Evolutionary conservation across 768 basidiomycete genomes (phyloP).

Genomic region (Suillus subaureus): DNA sequence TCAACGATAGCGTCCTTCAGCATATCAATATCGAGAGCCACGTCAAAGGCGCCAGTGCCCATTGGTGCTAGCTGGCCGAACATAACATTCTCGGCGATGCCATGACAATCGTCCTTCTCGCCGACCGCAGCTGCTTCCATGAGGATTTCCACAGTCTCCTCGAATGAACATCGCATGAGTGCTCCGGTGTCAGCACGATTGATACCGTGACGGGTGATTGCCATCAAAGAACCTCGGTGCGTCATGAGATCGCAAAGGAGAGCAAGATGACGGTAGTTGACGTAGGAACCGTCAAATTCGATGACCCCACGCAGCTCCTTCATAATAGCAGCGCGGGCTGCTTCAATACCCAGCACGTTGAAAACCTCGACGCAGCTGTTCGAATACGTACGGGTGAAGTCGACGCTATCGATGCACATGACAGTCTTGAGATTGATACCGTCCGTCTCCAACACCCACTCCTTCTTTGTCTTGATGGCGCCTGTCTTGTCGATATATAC

Average conservation of each 20-base stretch:
- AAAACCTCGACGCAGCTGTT: slow-evolving; percentile 97
- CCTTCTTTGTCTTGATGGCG: slow-evolving; percentile 61
- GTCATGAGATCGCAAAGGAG: slow-evolving; percentile 99
- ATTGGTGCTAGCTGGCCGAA: slow-evolving; percentile 99
- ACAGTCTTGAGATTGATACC: slow-evolving; percentile 95
- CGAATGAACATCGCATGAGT: slow-evolving; percentile 97
- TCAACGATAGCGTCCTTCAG: slow-evolving; percentile 98
- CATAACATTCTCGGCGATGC: slow-evolving; percentile 98
- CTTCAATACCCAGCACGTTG: slow-evolving; percentile 95
- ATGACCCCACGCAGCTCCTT: slow-evolving; percentile 94
- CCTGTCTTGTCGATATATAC: slow-evolving; percentile 67
- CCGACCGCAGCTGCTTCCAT: slow-evolving; percentile 99
- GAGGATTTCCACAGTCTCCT: slow-evolving; percentile 98
- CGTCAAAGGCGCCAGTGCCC: slow-evolving; percentile 97
- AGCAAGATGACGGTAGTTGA: slow-evolving; percentile 97
- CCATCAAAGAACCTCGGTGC: slow-evolving; percentile 92
- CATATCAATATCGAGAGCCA: slow-evolving; percentile 96
- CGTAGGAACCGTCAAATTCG: slow-evolving; percentile 99
- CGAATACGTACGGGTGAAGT: slow-evolving; percentile 90
- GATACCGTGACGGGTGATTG: slow-evolving; percentile 99
- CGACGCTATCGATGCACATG: slow-evolving; percentile 94
- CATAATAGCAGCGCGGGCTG: slow-evolving; percentile 91
- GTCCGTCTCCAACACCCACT: slow-evolving; percentile 98
- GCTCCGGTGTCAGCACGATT: slow-evolving; percentile 99
- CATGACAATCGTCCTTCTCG: slow-evolving; percentile 97